A percentile compares a stretch with the other conserved stretches of the same genome.
Conservation (phyloP, 108 stramenopile genomes). For the Fistulifera pelliculosa region DNA sequence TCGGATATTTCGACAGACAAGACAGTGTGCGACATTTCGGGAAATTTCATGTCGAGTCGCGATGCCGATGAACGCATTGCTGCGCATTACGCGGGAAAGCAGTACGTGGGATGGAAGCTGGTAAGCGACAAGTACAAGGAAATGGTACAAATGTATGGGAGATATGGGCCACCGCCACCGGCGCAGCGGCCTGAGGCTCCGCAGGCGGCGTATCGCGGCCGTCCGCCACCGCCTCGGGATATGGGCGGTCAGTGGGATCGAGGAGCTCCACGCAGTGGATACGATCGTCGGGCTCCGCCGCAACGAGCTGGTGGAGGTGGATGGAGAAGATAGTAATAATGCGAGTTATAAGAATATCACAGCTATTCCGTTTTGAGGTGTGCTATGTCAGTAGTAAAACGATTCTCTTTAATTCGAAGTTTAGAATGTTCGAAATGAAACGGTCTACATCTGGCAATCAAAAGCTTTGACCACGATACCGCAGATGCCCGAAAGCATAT, state of each 20-base stretch:
- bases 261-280: not conserved
- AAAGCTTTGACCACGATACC: no score
- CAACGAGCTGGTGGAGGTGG: no score
- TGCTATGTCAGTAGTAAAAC: no score
- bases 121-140: conserved; percentile 80
- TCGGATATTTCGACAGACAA: conserved; percentile 78
- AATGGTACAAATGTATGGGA: conserved; percentile 56
- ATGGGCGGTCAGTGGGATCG: conserved; percentile 9
- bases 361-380: no score
- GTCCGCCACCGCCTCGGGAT: not conserved
- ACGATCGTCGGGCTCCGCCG: no score
- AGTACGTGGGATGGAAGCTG: conserved; percentile 88
- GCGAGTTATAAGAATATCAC: no score
- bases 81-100: conserved; percentile 88
- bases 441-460: no score
- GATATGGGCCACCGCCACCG: conserved; percentile 39
- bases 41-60: conserved; percentile 82
- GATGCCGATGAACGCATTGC: conserved; percentile 91
- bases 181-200: conserved; percentile 17
- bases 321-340: no score
- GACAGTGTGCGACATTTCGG: conserved; percentile 83
- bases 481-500: no score
- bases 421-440: no score
- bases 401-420: no score
- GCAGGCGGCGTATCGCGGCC: conserved; percentile 3